These are phyloP conservation scores for Fraxinus albicans DNA, from an alignment of 305 asterid genomes.

Conservation along the genomic window DNA sequence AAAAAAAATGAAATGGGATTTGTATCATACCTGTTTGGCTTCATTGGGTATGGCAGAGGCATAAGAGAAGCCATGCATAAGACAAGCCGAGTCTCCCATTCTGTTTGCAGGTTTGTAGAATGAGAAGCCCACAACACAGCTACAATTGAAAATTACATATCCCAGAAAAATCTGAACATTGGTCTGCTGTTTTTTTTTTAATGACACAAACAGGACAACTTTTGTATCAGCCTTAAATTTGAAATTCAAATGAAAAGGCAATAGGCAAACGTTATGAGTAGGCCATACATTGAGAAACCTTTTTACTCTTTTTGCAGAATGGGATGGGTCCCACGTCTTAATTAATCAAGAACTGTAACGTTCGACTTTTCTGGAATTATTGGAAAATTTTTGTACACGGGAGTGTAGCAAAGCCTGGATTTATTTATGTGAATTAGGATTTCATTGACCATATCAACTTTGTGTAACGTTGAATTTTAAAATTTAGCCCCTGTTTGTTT, in stretches of 20 bases:
- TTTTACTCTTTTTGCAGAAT: background rate
- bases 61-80: constrained; percentile 74
- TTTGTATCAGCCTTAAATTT: constrained; percentile 32
- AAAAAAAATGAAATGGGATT: background rate
- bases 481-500: background rate
- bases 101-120: constrained; percentile 18
- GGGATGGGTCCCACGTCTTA: constrained; percentile 20
- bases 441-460: background rate
- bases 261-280: constrained; percentile 30
- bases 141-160: background rate
- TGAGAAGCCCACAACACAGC: constrained; percentile 20
- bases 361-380: constrained; percentile 5
- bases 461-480: background rate
- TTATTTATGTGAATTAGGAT: constrained; percentile 15
- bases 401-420: no score
- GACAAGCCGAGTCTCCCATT: constrained; percentile 83
- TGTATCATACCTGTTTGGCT: constrained; percentile 52
- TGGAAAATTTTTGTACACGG: no score
- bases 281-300: constrained; percentile 23
- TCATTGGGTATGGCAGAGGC: constrained; percentile 66
- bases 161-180: constrained; percentile 20
- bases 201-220: constrained; percentile 12
- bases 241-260: constrained; percentile 47
- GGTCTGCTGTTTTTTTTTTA: constrained; percentile 4
- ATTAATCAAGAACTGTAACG: constrained; percentile 16